Conservation (phyloP, 805 yeast species). For the Candida coquimbonensis region DNA sequence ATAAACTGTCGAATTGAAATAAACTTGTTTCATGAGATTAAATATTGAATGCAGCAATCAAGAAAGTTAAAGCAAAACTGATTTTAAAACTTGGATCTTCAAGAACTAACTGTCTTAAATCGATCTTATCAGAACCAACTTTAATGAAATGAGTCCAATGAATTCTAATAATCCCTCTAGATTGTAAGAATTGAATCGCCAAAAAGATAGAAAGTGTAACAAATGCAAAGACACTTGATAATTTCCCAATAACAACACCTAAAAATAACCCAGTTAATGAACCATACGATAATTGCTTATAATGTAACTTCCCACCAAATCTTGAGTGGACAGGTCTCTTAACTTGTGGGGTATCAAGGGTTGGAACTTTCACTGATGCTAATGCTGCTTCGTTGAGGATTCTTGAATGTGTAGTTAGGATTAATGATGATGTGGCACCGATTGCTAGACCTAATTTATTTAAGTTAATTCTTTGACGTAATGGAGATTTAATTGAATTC, state of each 20-base stretch:
- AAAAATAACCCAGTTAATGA: conserved; percentile 49
- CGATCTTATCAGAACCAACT: conserved; percentile 34
- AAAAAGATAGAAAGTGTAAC: conserved; percentile 39
- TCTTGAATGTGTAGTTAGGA: conserved; percentile 15
- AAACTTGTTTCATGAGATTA: conserved; percentile 1
- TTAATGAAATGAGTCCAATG: conserved; percentile 31
- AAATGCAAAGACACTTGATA: conserved; percentile 46
- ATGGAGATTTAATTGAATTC: not conserved
- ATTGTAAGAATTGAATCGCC: conserved; percentile 39
- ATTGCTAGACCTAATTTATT: conserved; percentile 17
- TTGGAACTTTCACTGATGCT: not conserved
- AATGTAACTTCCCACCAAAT: conserved; percentile 42
- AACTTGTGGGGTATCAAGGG: conserved; percentile 1
- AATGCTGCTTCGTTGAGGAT: conserved; percentile 22
- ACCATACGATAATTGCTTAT: conserved; percentile 54
- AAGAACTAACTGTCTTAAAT: conserved; percentile 44
- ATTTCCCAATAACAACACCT: conserved; percentile 53
- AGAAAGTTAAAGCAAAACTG: conserved; percentile 46
- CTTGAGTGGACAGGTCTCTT: conserved; percentile 14
- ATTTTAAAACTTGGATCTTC: conserved; percentile 56
- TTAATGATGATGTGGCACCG: conserved; percentile 19
- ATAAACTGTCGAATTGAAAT: not conserved
- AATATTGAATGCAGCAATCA: conserved; percentile 53
- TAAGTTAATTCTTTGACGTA: not conserved
- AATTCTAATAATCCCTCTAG: conserved; percentile 45